Conservation (phyloP, 1,284 basidiomycete genomes). For the Afroboletus lepidellus region DNA sequence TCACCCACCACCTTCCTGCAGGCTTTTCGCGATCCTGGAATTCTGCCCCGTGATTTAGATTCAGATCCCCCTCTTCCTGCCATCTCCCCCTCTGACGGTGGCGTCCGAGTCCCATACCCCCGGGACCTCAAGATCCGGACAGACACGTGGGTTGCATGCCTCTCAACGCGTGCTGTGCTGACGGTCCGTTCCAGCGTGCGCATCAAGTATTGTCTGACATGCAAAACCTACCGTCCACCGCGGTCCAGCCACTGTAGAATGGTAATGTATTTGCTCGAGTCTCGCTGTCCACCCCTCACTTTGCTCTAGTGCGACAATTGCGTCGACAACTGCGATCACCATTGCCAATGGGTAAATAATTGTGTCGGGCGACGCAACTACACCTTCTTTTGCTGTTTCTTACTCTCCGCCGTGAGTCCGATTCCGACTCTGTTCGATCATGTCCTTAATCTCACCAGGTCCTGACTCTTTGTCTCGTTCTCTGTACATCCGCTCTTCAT, state of each 20-base stretch:
- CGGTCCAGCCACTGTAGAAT: conserved; percentile 91
- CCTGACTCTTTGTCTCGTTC: conserved; percentile 68
- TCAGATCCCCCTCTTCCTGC: conserved; percentile 74
- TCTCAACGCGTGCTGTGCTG: conserved; percentile 1
- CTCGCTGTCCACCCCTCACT: conserved; percentile 7
- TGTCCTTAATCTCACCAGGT: conserved; percentile 43
- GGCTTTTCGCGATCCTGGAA: conserved; percentile 86
- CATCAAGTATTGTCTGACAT: conserved; percentile 90
- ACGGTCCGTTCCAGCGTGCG: conserved; percentile 55
- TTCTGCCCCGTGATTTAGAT: conserved; percentile 84
- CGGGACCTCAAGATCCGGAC: conserved; percentile 78
- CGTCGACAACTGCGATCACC: conserved; percentile 87
- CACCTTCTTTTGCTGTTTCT: conserved; percentile 81
- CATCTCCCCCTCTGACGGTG: conserved; percentile 58
- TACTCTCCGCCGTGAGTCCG: conserved; percentile 66
- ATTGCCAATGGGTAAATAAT: conserved; percentile 95
- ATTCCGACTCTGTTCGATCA: conserved; percentile 2
- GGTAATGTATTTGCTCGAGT: conserved; percentile 40
- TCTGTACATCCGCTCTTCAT: conserved; percentile 81
- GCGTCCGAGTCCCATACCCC: conserved; percentile 64
- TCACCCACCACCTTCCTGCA: conserved; percentile 26
- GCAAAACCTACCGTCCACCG: conserved; percentile 86
- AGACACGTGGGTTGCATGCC: conserved; percentile 59
- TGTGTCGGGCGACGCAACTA: conserved; percentile 93
- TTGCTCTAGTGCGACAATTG: conserved; percentile 83